Percentiles rank a stretch among this genome's conserved stretches.
Evolutionary conservation across 2,329 filamentous ascomycete genomes (phyloP).

Genomic region (Exophiala aquamarina): DNA sequence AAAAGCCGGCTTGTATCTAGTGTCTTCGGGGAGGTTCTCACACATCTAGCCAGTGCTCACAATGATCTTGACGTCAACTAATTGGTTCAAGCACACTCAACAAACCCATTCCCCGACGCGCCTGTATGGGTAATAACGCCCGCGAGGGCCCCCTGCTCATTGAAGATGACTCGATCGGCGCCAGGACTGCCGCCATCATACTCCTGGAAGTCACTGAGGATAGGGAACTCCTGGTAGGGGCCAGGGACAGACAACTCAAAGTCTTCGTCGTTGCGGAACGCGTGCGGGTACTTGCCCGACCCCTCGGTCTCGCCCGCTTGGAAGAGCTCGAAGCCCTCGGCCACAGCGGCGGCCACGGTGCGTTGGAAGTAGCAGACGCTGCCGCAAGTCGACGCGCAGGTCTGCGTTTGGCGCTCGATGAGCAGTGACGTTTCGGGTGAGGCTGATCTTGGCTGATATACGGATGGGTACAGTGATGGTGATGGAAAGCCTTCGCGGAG

Average conservation of each 20-base stretch:
- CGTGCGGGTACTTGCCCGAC: constrained; percentile 55
- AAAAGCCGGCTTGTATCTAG: no score
- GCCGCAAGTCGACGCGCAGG: constrained; percentile 56
- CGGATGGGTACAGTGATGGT: constrained; percentile 2
- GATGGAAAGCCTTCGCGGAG: constrained; percentile 6
- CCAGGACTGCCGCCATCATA: constrained; percentile 65
- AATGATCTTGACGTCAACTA: not conserved
- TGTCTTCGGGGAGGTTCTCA: no score
- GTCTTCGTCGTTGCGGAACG: constrained; percentile 63
- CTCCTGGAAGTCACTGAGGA: constrained; percentile 47
- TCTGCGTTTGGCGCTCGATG: constrained; percentile 30
- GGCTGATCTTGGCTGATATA: no score
- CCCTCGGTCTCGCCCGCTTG: constrained; percentile 36
- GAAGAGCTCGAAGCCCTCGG: constrained; percentile 54
- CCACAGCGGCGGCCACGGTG: constrained; percentile 51
- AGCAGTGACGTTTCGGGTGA: not conserved
- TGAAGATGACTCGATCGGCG: constrained; percentile 67
- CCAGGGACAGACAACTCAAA: constrained; percentile 59
- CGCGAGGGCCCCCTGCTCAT: constrained; percentile 55
- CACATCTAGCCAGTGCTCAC: no score
- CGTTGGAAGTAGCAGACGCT: constrained; percentile 50
- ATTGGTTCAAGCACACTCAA: constrained; percentile 49
- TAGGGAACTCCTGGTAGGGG: constrained; percentile 65
- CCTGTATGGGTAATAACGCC: constrained; percentile 71
- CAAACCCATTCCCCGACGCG: constrained; percentile 65